Evolutionary conservation across 2,329 filamentous ascomycete species (phyloP), one percentile per base, ranked within the genome.

Genomic region (Aspergillus fischeri): DNA sequence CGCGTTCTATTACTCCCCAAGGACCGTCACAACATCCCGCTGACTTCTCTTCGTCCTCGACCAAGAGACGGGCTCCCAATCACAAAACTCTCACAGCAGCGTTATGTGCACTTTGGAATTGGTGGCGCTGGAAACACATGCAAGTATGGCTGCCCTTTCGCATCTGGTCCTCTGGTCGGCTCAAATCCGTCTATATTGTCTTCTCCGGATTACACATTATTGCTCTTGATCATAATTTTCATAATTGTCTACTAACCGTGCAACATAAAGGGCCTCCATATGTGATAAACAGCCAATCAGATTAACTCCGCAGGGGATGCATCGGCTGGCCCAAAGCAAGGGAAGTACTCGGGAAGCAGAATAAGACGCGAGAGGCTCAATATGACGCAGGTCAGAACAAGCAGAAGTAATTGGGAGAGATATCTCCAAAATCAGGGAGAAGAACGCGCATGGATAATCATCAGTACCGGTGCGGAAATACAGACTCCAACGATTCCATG

Each of bases 51-150:
- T 47, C 11, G 21, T 47, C 6, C 44, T 47, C 5, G 10, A 17
- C 5, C 21, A 14, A 24, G 42, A 21, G n/a, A 45, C 21, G 1
- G 20, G 21, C 42, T 20, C 17, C n/a, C 42, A 45, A 4, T 8
- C 3, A 24, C n/a, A 14, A 45, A 24, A 20, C 1, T 11, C n/a
- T 28, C 4, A 51, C 49, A 21, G 21, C 51, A 58, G 10, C 49
- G 56, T 24, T 58, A 52, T 28, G 35, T 58, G 24, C 51, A 54
- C 8, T 56, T 58, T 58, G 48, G 49, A 1, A 56, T 55, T 32
- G 56, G 55, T 2, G 56, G 51, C 10, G 56, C 56, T 35, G 56
- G 53, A 9, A 60, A 60, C 49, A 58, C 51, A 25, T 54, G 53
- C 51, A 60, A 51, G 59, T 60, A 11, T 21, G 32, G 17, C 32